Evolutionary conservation across 2,329 filamentous ascomycete genomes (phyloP), one percentile per base, ranked within the genome.

Genomic region (Hymenoscyphus salicellus): DNA sequence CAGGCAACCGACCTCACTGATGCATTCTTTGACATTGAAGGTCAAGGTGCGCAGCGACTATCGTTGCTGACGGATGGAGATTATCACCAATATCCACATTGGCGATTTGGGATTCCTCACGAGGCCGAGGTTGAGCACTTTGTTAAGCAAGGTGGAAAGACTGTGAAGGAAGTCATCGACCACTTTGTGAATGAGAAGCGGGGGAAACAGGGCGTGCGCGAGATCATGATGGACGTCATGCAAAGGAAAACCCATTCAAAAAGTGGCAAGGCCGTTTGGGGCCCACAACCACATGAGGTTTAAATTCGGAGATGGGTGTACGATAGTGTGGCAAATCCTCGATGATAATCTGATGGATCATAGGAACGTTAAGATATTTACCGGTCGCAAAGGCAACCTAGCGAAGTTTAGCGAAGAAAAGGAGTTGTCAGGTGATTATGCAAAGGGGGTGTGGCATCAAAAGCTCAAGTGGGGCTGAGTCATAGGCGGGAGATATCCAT

Each of bases 21-120:
- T 60, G 79, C 81, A 0, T 97, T 97, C 80, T 94, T 97, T 78
- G 71, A 79, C 49, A 78, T 82, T 30, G 75, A 79, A 46, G 77
- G 82, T 17, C n/a, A 49, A 49, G 43, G 20, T 52, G 46, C 46
- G 23, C 72, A 65, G 32, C 69, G 79, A 55, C 79, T 97, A 55
- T 69, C 81, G 56, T 81, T 97, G 61, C 80, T 93, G 65, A 87
- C 81, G 64, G 75, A 82, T 61, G 77, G 80, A 14, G 84, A 90
- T 70, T 98, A 89, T 78, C 76, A 74, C 5, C 80, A 89, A 65
- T 97, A 97, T 77, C 94, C 93, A 0, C 86, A 91, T 76, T 77
- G 78, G 14, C 79, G 78, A 72, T 86, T 93, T 56, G 67, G 70
- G 33, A 80, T 97, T 66, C 95, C 94, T 5, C 83, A 81, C 1